These are phyloP conservation scores for Penicillium sp. DNA, from an alignment of 2,329 filamentous ascomycete genomes.

Conservation along the genomic window DNA sequence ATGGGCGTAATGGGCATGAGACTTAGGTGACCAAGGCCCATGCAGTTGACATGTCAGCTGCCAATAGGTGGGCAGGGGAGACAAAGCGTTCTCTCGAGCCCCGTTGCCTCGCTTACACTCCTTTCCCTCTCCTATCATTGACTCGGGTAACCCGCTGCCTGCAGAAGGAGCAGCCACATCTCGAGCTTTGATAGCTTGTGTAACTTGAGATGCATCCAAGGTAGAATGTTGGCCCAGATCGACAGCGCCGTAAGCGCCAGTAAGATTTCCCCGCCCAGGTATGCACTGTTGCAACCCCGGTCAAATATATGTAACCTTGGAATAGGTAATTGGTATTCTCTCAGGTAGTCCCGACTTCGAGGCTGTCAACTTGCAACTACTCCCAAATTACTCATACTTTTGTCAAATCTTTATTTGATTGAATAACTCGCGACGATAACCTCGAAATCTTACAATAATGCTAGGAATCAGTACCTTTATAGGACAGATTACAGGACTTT, in stretches of 20 bases:
- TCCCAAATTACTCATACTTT: neutral
- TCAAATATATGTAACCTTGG: neutral
- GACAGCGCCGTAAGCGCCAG: neutral
- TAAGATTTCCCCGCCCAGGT: neutral
- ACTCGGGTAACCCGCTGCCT: neutral
- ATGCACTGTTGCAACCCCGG: neutral
- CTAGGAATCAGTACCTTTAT: neutral
- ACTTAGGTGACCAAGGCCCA: neutral
- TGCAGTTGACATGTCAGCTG: neutral
- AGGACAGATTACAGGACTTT: neutral
- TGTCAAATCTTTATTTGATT: neutral
- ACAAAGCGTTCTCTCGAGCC: neutral
- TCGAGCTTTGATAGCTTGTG: neutral
- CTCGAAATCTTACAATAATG: neutral
- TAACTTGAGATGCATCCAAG: conserved; percentile 1
- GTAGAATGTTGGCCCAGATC: neutral
- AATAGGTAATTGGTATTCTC: neutral
- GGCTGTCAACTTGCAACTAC: neutral
- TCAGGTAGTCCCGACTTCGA: neutral
- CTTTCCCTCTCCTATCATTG: neutral
- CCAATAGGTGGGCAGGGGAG: too few relatives aligned
- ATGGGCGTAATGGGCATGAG: neutral
- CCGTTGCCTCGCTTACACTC: neutral
- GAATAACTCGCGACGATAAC: neutral
- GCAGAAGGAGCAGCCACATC: neutral